Conservation (phyloP, 805 yeast genomes). For the Torulaspora microellipsoides region DNA sequence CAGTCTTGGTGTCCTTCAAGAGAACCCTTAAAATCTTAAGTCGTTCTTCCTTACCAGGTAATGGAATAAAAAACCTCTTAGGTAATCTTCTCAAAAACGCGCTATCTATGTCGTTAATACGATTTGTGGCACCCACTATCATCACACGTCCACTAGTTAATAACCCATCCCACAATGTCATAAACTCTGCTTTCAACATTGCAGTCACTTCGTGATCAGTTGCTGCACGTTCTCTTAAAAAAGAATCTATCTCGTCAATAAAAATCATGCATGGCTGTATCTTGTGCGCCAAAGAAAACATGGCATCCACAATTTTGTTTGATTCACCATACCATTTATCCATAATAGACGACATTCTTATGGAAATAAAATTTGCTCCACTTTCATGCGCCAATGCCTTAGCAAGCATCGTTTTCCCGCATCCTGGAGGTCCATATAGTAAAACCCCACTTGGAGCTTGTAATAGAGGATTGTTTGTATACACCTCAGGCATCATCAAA, state of each 20-base stretch:
- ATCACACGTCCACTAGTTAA: constrained; percentile 70
- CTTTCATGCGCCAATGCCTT: constrained; percentile 91
- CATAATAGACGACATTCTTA: constrained; percentile 89
- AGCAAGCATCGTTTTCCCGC: constrained; percentile 97
- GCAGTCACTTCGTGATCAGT: constrained; percentile 95
- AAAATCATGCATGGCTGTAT: constrained; percentile 92
- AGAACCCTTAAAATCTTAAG: constrained; percentile 63
- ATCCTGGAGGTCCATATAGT: constrained; percentile 94
- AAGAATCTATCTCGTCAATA: constrained; percentile 95
- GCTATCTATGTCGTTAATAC: constrained; percentile 85
- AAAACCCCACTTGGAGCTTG: constrained; percentile 94
- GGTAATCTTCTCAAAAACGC: constrained; percentile 94
- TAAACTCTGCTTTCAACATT: constrained; percentile 89
- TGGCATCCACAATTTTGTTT: constrained; percentile 88
- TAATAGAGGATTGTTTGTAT: constrained; percentile 64
- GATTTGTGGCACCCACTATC: constrained; percentile 91
- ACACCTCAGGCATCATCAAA: constrained; percentile 68
- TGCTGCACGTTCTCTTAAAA: constrained; percentile 77
- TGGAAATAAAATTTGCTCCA: constrained; percentile 85
- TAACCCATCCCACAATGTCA: constrained; percentile 97
- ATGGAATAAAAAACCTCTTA: constrained; percentile 71
- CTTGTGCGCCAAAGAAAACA: constrained; percentile 83
- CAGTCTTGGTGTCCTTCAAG: constrained; percentile 60
- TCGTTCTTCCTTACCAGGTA: constrained; percentile 69
- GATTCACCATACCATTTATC: constrained; percentile 98